Conservation (phyloP, 164 flowering plant species). For the Aristolochia californica region DNA sequence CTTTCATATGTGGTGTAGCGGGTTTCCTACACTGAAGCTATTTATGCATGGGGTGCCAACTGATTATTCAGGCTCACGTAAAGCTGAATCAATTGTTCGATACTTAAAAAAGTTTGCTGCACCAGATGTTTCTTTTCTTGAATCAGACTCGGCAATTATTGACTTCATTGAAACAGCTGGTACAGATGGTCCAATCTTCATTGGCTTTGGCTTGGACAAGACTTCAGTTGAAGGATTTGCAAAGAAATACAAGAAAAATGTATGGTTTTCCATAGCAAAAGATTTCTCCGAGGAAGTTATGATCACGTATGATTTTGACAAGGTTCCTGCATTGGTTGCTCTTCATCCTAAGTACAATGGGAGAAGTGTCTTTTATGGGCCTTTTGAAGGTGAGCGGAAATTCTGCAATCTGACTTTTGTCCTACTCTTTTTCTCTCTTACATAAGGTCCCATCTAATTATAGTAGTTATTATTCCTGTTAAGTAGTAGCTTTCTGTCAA, state of each 20-base stretch:
- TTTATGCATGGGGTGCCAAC: conserved; percentile 75
- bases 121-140: conserved; percentile 73
- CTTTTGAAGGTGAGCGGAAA: conserved; percentile 73
- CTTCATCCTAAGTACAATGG: conserved; percentile 65
- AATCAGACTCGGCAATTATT: conserved; percentile 55
- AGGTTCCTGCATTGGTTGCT: conserved; percentile 78
- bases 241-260: conserved; percentile 72
- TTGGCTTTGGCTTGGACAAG: conserved; percentile 86
- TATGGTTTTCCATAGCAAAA: conserved; percentile 93
- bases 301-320: conserved; percentile 78
- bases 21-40: conserved; percentile 76
- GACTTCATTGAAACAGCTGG: conserved; percentile 72
- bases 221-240: conserved; percentile 47
- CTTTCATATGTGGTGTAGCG: conserved; percentile 39
- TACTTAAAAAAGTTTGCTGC: conserved; percentile 88
- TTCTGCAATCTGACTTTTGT: too few relatives aligned
- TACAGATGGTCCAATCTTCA: conserved; percentile 59
- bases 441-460: too few relatives aligned
- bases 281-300: conserved; percentile 74
- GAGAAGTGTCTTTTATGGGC: conserved; percentile 74
- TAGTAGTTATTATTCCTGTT: too few relatives aligned
- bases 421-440: too few relatives aligned
- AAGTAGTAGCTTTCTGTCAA: too few relatives aligned
- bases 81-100: conserved; percentile 73
- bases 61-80: conserved; percentile 80